phyloP scores from a whole-genome alignment of 2,329 filamentous ascomycete species.

The Fusarium floridanum region DNA sequence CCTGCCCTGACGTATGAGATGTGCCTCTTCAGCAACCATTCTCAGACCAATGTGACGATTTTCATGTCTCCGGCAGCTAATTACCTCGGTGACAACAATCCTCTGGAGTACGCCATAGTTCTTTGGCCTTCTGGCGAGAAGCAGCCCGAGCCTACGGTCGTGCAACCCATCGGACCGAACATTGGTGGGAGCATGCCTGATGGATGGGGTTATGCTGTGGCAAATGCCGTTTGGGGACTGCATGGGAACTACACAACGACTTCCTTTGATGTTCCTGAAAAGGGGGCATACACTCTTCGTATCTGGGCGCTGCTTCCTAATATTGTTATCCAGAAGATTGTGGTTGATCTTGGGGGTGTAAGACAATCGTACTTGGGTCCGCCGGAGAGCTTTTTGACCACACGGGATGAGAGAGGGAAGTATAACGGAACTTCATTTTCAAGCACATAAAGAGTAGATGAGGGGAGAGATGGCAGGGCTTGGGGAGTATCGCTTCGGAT shows the following conservation, averaged over 20 bases:
- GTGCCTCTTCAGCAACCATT: conserved; percentile 69
- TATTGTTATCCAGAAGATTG: conserved; percentile 67
- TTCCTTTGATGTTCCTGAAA: conserved; percentile 55
- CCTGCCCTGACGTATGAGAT: conserved; percentile 72
- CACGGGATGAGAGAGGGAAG: conserved; percentile 15
- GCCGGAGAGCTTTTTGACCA: conserved; percentile 64
- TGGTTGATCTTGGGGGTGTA: conserved; percentile 68
- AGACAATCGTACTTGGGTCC: conserved; percentile 68
- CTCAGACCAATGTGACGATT: conserved; percentile 58
- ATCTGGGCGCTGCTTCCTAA: conserved; percentile 66
- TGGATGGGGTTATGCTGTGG: conserved; percentile 50
- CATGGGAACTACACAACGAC: conserved; percentile 59
- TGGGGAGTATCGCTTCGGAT: neutral
- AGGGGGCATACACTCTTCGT: conserved; percentile 62
- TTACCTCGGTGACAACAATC: conserved; percentile 62
- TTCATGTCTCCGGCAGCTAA: conserved; percentile 67
- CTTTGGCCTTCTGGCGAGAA: conserved; percentile 56
- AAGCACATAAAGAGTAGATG: neutral
- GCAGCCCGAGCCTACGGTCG: conserved; percentile 20
- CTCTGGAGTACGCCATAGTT: conserved; percentile 64
- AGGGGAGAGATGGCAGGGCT: neutral
- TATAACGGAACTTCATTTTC: conserved; percentile 34
- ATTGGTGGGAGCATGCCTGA: conserved; percentile 28
- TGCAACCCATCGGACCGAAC: conserved; percentile 31
- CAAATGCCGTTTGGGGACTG: conserved; percentile 61